These are phyloP conservation scores for Cerrena zonata DNA, from an alignment of 1,284 basidiomycete genomes.

Conservation along the genomic window DNA sequence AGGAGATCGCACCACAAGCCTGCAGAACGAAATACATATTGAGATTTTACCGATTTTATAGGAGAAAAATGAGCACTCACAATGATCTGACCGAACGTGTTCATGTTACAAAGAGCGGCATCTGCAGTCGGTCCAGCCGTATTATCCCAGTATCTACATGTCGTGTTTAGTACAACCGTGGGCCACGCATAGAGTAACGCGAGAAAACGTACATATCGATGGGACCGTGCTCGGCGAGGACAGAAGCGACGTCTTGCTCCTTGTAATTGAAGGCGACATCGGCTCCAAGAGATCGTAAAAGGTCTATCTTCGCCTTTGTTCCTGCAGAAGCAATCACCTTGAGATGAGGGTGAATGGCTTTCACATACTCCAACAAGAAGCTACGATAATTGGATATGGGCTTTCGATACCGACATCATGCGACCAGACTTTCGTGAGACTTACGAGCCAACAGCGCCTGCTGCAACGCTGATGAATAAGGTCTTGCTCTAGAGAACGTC, in stretches of 20 bases:
- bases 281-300: slow-evolving; percentile 39
- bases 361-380: slow-evolving; percentile 29
- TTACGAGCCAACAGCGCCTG: slow-evolving; percentile 37
- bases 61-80: slow-evolving; percentile 29
- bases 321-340: slow-evolving; percentile 51
- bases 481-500: slow-evolving; percentile 39
- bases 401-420: neutral
- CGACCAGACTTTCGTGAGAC: neutral
- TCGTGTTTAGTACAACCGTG: neutral
- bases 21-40: neutral
- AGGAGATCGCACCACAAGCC: slow-evolving; percentile 20
- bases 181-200: neutral
- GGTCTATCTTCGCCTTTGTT: slow-evolving; percentile 40
- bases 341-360: slow-evolving; percentile 17
- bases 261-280: slow-evolving; percentile 54
- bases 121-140: slow-evolving; percentile 64
- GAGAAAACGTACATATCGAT: slow-evolving; percentile 27
- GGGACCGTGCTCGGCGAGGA: slow-evolving; percentile 37
- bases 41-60: neutral
- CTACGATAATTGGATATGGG: slow-evolving; percentile 5
- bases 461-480: slow-evolving; percentile 42
- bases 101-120: slow-evolving; percentile 42
- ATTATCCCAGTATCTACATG: slow-evolving; percentile 39
- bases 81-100: slow-evolving; percentile 45
- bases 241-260: slow-evolving; percentile 27